phyloP scores from a whole-genome alignment of 768 basidiomycete species.

The Pulveroboletus sp. region DNA sequence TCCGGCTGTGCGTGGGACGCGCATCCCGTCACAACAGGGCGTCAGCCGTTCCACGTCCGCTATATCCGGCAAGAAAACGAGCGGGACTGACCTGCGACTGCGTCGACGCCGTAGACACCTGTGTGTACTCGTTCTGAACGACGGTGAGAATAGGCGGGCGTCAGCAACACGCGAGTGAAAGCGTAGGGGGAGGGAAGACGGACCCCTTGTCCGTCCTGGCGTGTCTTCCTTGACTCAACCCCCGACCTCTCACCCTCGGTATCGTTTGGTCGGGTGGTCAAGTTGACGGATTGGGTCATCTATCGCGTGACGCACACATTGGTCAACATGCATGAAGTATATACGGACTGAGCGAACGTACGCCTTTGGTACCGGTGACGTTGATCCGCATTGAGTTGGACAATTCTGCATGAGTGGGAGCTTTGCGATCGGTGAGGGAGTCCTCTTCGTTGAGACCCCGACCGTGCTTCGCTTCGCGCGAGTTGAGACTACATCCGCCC shows the following conservation, averaged over 20 bases:
- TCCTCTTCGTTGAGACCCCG: constrained; percentile 26
- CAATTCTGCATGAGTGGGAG: neutral
- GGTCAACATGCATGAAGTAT: neutral
- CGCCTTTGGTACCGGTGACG: constrained; percentile 9
- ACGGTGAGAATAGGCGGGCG: neutral
- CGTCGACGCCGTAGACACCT: constrained; percentile 15
- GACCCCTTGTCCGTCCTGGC: constrained; percentile 11
- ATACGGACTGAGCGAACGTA: constrained; percentile 1
- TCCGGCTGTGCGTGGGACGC: neutral
- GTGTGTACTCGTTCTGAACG: constrained; percentile 11
- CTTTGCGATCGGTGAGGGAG: constrained; percentile 6
- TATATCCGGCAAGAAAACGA: neutral
- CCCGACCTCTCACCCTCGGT: constrained; percentile 4
- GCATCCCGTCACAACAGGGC: too few species aligned
- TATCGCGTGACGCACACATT: neutral
- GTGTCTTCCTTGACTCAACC: constrained; percentile 17
- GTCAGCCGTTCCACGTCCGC: neutral
- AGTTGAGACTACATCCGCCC: constrained; percentile 21
- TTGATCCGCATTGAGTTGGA: constrained; percentile 12
- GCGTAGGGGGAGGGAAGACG: neutral
- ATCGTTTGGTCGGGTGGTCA: constrained; percentile 1
- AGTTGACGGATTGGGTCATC: constrained; percentile 15
- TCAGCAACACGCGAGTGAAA: neutral
- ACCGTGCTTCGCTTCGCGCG: constrained; percentile 15
- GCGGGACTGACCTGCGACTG: constrained; percentile 16